phyloP scores from a whole-genome alignment of 2,329 filamentous ascomycete species.

The Xylaria sp. region DNA sequence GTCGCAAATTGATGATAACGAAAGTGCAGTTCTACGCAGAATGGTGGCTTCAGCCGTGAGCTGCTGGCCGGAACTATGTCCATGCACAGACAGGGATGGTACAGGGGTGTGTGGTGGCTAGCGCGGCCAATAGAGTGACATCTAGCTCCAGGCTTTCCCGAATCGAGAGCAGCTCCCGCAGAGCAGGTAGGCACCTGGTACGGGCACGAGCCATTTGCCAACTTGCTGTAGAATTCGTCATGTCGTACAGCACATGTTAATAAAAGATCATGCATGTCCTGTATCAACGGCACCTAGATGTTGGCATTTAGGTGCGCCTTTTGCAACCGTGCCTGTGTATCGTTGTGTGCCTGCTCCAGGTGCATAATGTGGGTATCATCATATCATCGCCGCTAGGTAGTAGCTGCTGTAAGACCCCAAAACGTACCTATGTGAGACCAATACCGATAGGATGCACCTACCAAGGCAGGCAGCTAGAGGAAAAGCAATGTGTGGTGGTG shows the following conservation, averaged over 20 bases:
- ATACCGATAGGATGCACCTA: neutral
- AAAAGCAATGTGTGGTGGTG: neutral
- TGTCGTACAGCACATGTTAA: neutral
- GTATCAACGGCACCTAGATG: neutral
- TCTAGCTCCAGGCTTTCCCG: conserved; percentile 19
- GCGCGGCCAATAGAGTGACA: conserved; percentile 28
- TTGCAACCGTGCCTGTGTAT: neutral
- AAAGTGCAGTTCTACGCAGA: conserved; percentile 20
- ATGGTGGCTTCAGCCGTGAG: conserved; percentile 32
- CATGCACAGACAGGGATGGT: conserved; percentile 30
- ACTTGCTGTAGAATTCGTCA: conserved; percentile 12
- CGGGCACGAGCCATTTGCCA: conserved; percentile 25
- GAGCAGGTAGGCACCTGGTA: conserved; percentile 14
- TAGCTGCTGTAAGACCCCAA: neutral
- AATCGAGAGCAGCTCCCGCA: conserved; percentile 25
- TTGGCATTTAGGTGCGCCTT: neutral
- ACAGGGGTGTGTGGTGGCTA: conserved; percentile 23
- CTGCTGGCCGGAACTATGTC: conserved; percentile 14
- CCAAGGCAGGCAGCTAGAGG: neutral
- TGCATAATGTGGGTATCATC: neutral
- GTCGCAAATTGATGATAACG: conserved; percentile 34
- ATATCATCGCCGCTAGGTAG: neutral
- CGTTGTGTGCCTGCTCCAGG: neutral
- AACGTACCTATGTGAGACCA: neutral
- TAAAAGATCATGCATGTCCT: neutral